phyloP scores from a whole-genome alignment of 345 rosid genomes.

The Gossypium longicalyx region DNA sequence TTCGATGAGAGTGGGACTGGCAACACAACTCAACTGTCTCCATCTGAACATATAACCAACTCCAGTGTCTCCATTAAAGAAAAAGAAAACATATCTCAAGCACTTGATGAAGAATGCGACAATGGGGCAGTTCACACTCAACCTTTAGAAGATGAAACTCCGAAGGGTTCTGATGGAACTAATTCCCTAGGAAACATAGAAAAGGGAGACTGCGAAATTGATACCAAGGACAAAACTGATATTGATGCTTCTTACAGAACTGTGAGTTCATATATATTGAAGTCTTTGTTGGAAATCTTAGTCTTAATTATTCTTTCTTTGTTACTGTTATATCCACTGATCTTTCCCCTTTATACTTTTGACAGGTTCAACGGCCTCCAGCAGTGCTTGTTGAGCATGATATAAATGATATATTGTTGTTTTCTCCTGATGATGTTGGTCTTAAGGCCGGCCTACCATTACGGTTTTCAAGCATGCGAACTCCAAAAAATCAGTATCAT shows the following conservation, averaged over 20 bases:
- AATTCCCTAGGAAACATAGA: constrained; percentile 25
- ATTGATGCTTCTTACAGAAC: constrained; percentile 19
- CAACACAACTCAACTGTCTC: constrained; percentile 33
- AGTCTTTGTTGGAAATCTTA: not conserved
- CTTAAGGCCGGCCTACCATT: constrained; percentile 34
- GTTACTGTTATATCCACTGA: not conserved
- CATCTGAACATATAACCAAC: constrained; percentile 28
- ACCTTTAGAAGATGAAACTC: constrained; percentile 20
- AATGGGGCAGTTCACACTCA: constrained; percentile 22
- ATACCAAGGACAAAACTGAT: constrained; percentile 30
- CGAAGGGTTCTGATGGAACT: constrained; percentile 23
- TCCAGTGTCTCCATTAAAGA: constrained; percentile 33
- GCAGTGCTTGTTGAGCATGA: constrained; percentile 58
- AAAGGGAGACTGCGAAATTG: constrained; percentile 28
- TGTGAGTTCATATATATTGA: constrained; percentile 33
- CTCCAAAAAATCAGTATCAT: constrained; percentile 49
- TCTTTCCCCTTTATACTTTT: not conserved
- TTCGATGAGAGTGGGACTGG: constrained; percentile 47
- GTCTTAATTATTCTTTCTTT: not conserved
- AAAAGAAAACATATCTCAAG: constrained; percentile 45
- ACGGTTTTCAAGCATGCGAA: constrained; percentile 28
- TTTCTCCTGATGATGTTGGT: constrained; percentile 56
- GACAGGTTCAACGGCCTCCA: constrained; percentile 47
- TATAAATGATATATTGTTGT: constrained; percentile 36
- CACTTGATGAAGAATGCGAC: constrained; percentile 27